Conservation (phyloP, 176 grass and related monocot genomes). For the barley (Hordeum vulgare) region DNA sequence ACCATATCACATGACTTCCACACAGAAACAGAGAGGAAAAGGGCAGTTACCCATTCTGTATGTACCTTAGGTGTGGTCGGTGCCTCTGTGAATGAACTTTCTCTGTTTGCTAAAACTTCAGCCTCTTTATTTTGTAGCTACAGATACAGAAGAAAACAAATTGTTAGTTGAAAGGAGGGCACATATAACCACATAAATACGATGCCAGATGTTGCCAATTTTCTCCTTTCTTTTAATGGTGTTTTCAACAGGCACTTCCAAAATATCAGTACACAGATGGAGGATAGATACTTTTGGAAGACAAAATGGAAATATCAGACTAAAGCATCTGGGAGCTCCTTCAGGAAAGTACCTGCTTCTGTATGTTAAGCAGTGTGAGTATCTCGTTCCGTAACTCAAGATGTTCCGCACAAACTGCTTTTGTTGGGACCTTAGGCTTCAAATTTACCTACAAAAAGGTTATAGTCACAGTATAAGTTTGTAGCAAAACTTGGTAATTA, state of each 20-base stretch:
- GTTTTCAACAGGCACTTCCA: neutral
- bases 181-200: neutral
- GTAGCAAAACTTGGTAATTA: neutral
- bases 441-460: constrained; percentile 68
- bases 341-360: constrained; percentile 73
- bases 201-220: neutral
- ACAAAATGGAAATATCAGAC: neutral
- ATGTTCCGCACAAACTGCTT: constrained; percentile 94
- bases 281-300: neutral
- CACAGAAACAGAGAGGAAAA: neutral
- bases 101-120: constrained; percentile 76
- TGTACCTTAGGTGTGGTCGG: constrained; percentile 85
- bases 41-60: neutral
- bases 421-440: constrained; percentile 97
- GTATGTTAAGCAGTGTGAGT: constrained; percentile 95
- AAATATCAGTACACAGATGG: neutral
- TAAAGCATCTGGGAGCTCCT: constrained; percentile 5
- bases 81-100: constrained; percentile 71
- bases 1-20: neutral
- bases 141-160: constrained; percentile 16
- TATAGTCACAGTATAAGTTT: neutral
- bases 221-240: neutral
- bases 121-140: constrained; percentile 90
- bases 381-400: constrained; percentile 95
- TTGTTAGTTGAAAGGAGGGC: constrained; percentile 10